phyloP scores from a whole-genome alignment of 441 rosid genomes.

The Erodium texanum region DNA sequence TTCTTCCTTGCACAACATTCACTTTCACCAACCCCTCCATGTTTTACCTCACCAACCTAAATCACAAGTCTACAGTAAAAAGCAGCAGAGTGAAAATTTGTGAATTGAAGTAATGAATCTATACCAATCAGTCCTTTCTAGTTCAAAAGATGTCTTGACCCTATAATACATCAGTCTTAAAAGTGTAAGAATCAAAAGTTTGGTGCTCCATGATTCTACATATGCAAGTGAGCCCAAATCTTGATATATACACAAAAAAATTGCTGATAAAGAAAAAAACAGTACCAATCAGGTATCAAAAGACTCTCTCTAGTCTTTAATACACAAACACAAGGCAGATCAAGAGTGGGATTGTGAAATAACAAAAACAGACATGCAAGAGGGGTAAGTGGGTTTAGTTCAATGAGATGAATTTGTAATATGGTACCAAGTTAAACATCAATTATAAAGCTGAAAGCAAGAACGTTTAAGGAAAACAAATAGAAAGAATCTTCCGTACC shows the following conservation, averaged over 20 bases:
- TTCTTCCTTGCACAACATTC: constrained; percentile 66
- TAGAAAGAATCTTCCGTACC: neutral
- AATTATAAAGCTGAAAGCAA: neutral
- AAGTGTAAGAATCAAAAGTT: too few species aligned
- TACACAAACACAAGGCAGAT: neutral
- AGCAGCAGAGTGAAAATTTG: neutral
- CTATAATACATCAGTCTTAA: too few species aligned
- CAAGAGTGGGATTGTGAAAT: neutral
- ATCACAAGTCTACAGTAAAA: neutral
- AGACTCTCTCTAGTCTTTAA: neutral
- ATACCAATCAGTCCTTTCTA: too few species aligned
- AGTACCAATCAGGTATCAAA: too few species aligned
- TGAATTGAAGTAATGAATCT: neutral
- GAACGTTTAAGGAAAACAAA: too few species aligned
- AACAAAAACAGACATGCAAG: neutral
- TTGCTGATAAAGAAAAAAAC: too few species aligned
- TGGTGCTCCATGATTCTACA: too few species aligned
- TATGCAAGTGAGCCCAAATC: too few species aligned
- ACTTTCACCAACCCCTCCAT: constrained; percentile 73
- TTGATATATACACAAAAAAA: too few species aligned
- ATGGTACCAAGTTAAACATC: too few species aligned
- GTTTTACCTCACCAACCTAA: constrained; percentile 15
- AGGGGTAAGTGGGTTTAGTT: neutral
- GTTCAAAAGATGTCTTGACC: too few species aligned
- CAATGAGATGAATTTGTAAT: neutral